Evolutionary conservation across 106 monocot genomes (phyloP).

Genomic region (Xerophyta viscosa): DNA sequence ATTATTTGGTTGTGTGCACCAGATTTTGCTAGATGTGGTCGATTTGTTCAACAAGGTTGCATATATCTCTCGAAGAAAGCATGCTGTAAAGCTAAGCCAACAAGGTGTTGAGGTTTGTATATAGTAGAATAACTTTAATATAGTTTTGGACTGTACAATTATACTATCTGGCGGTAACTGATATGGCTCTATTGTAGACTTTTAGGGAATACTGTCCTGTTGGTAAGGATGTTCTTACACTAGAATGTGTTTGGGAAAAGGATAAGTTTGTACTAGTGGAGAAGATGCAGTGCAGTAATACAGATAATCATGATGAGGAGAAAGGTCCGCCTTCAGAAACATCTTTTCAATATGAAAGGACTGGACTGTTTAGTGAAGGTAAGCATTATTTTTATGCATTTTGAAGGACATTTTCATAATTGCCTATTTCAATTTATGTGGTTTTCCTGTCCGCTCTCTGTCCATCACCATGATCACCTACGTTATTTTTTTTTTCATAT

Average conservation of each 20-base stretch:
- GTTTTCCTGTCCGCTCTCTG: too few species aligned
- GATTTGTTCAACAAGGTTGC: slow-evolving; percentile 60
- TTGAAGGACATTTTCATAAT: too few species aligned
- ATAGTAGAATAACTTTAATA: neutral
- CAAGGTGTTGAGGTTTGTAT: slow-evolving; percentile 60
- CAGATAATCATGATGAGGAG: slow-evolving; percentile 17
- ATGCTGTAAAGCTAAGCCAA: slow-evolving; percentile 39
- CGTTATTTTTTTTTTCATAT: too few species aligned
- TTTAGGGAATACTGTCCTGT: slow-evolving; percentile 71
- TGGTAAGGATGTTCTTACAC: slow-evolving; percentile 17
- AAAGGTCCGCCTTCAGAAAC: slow-evolving; percentile 12
- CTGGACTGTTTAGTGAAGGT: slow-evolving; percentile 56
- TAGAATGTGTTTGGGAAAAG: slow-evolving; percentile 70
- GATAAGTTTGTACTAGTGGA: slow-evolving; percentile 95
- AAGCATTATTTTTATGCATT: neutral
- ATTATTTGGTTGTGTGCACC: slow-evolving; percentile 2
- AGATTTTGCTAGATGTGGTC: slow-evolving; percentile 76
- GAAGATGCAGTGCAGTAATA: slow-evolving; percentile 12
- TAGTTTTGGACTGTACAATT: neutral
- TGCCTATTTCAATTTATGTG: too few species aligned
- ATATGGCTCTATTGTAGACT: slow-evolving; percentile 28
- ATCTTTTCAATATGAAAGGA: slow-evolving; percentile 51
- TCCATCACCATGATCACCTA: too few species aligned
- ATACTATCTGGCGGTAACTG: neutral
- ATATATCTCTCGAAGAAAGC: slow-evolving; percentile 52